Base-by-base conservation (phyloP, 2,329 filamentous ascomycete species). In the Blastomyces parvus region DNA sequence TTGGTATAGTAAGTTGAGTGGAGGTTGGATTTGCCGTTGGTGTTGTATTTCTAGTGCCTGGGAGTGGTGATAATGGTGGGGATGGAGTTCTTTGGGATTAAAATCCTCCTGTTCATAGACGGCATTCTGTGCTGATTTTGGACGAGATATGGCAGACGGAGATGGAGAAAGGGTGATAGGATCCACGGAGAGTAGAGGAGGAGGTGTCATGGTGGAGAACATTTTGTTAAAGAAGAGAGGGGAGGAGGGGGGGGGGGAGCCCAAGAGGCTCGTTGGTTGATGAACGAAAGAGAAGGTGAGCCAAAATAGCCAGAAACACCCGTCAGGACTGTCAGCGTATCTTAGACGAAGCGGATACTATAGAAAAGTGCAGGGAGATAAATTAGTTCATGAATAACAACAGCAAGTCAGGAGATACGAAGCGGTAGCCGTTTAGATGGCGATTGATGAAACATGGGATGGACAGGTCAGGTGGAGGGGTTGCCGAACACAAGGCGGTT, bases 81-180 rank as follows among this genome's bases (percentile, higher is more conserved):
- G 38, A 30, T 44, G 57, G 6, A 14, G 57, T 46, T 44, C 40
- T 59, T 46, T 59, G 36, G 13, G 40, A 40, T 17, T 33, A 9
- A 40, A 46, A 30, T 59, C 57, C 25, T 48, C 40, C 5, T 59
- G 57, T 3, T 46, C 22, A 17, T 46, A 59, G 5, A 59, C 25
- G 14, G 14, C 11, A 30, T 46, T 48, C 14, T 59, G 57, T 30
- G 25, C 42, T 19, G 57, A 59, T 59, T 59, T 59, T 36, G 57
- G 40, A 14, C 38, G 40, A 17, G 57, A 44, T 25, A 59, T 46
- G 17, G 25, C 9, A 33, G 56, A 42, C 2, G 27, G 57, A 30
- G 57, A 59, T 14, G 57, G 48, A 25, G 57, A 25, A 40, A 59
- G 17, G 7, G 57, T 46, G 57, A 59, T 44, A 27, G 38, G 17